Base-by-base conservation (phyloP, 2,329 filamentous ascomycete genomes). In the Diaporthe sp. region DNA sequence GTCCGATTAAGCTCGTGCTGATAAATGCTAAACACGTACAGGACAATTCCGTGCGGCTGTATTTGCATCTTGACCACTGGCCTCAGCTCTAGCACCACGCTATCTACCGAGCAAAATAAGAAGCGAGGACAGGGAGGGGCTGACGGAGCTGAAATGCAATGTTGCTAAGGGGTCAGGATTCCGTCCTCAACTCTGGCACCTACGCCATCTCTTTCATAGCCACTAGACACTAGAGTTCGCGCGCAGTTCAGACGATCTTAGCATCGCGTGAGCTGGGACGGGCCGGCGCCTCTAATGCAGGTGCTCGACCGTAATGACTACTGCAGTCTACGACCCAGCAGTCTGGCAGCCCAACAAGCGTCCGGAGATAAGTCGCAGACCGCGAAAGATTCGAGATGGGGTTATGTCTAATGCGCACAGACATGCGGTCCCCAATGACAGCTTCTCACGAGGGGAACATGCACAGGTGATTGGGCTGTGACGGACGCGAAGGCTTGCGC, bases 391-490 rank as follows among this genome's bases (percentile, higher is more conserved):
- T 68, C 7, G 22, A 39, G 0, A 13, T 39, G n/a, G 31, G 53
- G 34, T n/a, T 42, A 28, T 12, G 39, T 25, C 19, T 3, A 22
- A 5, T n/a, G 44, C 31, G 62, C 62, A 51, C 44, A 53, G 62
- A 68, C 65, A 10, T 68, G 46, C n/a, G 25, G 22, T 9, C 65
- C 31, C 65, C 65, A 70, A 55, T 70, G 34, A 17, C 34, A 70
- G 49, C 65, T 42, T 15, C 34, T 42, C 46, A 28, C 37, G 19
- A 42, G 22, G 31, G 65, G n/a, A 25, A 55, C 65, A 70, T 55
- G 49, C 49, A 53, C 65, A n/a, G 22, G 65, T 68, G 65, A 68
- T 68, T 68, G 65, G 65, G n/a, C 46, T 68, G 65, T 68, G 65
- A 68, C n/a, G 15, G 13, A 53, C 46, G 46, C 12, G n/a, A 70